phyloP scores from a whole-genome alignment of 176 grass and related monocot species.

The maize (Zea mays) region Zm-B73-REFERENCE-NAM-5.0 NC_050097.1:232267501-232268000 shows the following conservation, averaged over 20 bases:
- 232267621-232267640: conserved; percentile 55
- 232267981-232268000: neutral
- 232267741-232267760: conserved; percentile 43
- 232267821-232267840: neutral
- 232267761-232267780: conserved; percentile 21
- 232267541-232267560: conserved; percentile 28
- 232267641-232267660: conserved; percentile 33
- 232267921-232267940: neutral
- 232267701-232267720: conserved; percentile 48
- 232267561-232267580: conserved; percentile 39
- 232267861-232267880: neutral
- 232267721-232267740: conserved; percentile 34
- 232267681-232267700: conserved; percentile 44
- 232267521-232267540: conserved; percentile 37
- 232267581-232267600: conserved; percentile 57
- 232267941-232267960: neutral
- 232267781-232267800: neutral
- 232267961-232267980: neutral
- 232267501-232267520: conserved; percentile 34
- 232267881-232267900: neutral
- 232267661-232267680: conserved; percentile 53
- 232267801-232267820: neutral
- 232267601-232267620: conserved; percentile 54
- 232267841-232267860: neutral
- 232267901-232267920: neutral